Conservation (phyloP, 2,329 filamentous ascomycete species). For the Bipolaris oryzae region DNA sequence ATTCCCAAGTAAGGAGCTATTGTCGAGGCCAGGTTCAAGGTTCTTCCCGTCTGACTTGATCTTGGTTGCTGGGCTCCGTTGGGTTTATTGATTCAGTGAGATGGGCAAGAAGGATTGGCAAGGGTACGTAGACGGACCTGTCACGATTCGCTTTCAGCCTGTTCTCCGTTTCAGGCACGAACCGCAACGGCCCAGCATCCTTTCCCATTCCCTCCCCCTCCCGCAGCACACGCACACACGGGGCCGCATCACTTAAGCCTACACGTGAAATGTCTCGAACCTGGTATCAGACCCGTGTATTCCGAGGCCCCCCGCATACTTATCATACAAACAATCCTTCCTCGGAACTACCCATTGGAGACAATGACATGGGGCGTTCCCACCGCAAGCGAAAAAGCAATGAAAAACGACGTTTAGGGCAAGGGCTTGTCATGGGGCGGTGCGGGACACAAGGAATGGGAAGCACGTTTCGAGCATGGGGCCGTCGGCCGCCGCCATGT, state of each 20-base stretch:
- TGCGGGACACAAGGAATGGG: slow-evolving; percentile 11
- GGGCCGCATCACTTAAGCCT: neutral
- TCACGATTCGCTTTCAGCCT: slow-evolving; percentile 3
- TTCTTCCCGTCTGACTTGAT: neutral
- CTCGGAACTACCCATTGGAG: neutral
- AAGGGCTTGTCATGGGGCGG: slow-evolving; percentile 10
- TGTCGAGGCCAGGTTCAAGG: neutral
- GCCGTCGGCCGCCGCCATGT: neutral
- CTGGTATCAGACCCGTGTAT: neutral
- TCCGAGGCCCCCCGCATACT: neutral
- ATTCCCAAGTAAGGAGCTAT: neutral
- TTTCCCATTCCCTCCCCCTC: neutral
- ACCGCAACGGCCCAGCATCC: neutral
- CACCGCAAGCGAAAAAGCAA: neutral
- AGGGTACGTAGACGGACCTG: neutral
- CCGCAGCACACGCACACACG: neutral
- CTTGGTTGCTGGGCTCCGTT: slow-evolving; percentile 2
- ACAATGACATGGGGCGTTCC: neutral
- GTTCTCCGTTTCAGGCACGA: slow-evolving; percentile 3
- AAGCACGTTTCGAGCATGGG: slow-evolving; percentile 1
- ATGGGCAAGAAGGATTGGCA: neutral
- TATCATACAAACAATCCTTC: neutral
- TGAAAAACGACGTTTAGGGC: neutral
- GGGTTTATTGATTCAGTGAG: slow-evolving; percentile 4
- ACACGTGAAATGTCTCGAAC: slow-evolving; percentile 2